These are phyloP conservation scores for Stephania japonica DNA, from an alignment of 164 flowering plant species.

Conservation along the genomic window DNA sequence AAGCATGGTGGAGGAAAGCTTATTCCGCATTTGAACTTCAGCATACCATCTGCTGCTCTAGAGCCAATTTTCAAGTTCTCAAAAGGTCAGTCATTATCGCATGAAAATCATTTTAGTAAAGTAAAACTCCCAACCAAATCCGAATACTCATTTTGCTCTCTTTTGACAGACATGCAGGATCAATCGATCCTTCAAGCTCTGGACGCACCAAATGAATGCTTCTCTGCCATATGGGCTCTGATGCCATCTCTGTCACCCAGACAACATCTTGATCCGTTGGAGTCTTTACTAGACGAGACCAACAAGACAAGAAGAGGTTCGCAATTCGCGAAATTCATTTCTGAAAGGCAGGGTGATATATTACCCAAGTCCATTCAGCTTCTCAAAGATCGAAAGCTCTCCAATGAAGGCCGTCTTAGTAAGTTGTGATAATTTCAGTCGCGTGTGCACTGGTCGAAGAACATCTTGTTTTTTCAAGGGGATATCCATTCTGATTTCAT, in stretches of 20 bases:
- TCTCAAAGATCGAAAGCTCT: slow-evolving; percentile 18
- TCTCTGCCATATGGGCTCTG: slow-evolving; percentile 89
- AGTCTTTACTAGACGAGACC: slow-evolving; percentile 20
- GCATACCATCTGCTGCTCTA: slow-evolving; percentile 80
- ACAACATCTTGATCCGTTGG: slow-evolving; percentile 35
- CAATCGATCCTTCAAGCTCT: slow-evolving; percentile 42
- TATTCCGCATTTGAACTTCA: slow-evolving; percentile 90
- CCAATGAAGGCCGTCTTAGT: slow-evolving; percentile 28
- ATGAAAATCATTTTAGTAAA: not conserved
- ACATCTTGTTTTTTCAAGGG: not conserved
- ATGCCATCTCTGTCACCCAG: slow-evolving; percentile 57
- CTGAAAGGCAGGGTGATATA: slow-evolving; percentile 35
- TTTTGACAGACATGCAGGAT: slow-evolving; percentile 55
- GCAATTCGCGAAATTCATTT: slow-evolving; percentile 51
- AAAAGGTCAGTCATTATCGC: slow-evolving; percentile 39
- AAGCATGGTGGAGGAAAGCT: slow-evolving; percentile 79
- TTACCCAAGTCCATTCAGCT: slow-evolving; percentile 20
- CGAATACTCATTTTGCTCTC: not conserved
- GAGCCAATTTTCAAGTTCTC: slow-evolving; percentile 67
- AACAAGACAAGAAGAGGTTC: slow-evolving; percentile 53
- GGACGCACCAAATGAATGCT: slow-evolving; percentile 58
- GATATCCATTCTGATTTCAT: not conserved
- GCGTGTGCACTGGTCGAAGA: not conserved
- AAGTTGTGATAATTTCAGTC: slow-evolving; percentile 35
- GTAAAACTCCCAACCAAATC: not conserved